phyloP scores from a whole-genome alignment of 2,329 filamentous ascomycete species.

The Rhytidhysteron rufulum region DNA sequence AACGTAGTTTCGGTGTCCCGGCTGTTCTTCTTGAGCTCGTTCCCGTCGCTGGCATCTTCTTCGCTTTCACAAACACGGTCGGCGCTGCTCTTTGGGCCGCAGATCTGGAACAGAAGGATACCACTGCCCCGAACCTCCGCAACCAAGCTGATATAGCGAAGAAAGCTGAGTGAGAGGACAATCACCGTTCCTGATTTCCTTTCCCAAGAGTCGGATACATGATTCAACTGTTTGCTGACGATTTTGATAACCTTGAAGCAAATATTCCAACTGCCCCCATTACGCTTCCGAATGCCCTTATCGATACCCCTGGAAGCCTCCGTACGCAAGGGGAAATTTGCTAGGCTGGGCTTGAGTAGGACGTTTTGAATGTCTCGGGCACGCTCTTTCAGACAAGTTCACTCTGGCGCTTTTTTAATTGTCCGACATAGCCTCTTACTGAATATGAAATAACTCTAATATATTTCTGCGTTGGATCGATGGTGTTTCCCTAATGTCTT shows the following conservation, averaged over 20 bases:
- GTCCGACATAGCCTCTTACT: too few species aligned
- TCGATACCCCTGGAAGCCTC: conserved; percentile 33
- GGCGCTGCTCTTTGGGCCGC: conserved; percentile 94
- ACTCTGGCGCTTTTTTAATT: too few species aligned
- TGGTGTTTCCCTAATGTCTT: too few species aligned
- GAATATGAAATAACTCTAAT: too few species aligned
- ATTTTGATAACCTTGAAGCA: background rate
- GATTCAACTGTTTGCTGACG: background rate
- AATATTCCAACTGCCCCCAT: background rate
- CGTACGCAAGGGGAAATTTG: conserved; percentile 27
- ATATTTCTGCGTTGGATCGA: too few species aligned
- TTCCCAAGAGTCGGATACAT: background rate
- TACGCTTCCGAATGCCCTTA: conserved; percentile 10
- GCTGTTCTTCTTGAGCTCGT: conserved; percentile 81
- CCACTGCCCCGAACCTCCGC: conserved; percentile 33
- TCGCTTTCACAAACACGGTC: conserved; percentile 87
- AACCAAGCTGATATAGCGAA: conserved; percentile 32
- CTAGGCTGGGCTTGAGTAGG: conserved; percentile 22
- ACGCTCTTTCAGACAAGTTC: too few species aligned
- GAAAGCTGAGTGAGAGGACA: conserved; percentile 26
- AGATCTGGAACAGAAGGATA: conserved; percentile 61
- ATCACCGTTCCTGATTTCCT: background rate
- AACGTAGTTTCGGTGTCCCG: conserved; percentile 62
- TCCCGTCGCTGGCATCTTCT: conserved; percentile 76
- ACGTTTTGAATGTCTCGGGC: too few species aligned